phyloP scores from a whole-genome alignment of 169 alveolate genomes.

The Plasmodium blacklocki region DNA sequence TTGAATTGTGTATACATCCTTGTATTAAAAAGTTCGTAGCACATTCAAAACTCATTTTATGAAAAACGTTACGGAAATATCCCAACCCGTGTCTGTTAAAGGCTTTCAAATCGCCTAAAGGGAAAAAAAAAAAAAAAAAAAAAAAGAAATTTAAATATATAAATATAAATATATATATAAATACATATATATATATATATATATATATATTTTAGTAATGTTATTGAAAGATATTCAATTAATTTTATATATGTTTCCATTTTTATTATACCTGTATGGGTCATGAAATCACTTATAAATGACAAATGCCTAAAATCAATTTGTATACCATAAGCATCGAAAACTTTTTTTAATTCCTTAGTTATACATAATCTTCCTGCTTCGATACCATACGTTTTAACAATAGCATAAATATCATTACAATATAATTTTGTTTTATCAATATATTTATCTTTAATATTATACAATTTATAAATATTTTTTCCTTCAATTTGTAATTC shows the following conservation, averaged over 20 bases:
- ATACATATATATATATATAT: background rate
- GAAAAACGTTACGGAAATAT: constrained; percentile 44
- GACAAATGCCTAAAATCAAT: constrained; percentile 97
- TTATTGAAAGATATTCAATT: background rate
- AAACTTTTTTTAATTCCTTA: constrained; percentile 95
- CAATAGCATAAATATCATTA: constrained; percentile 95
- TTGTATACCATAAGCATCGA: constrained; percentile 96
- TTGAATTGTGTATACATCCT: constrained; percentile 67
- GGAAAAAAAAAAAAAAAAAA: background rate
- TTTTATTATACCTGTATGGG: constrained; percentile 91
- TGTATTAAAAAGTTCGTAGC: constrained; percentile 53
- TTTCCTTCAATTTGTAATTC: constrained; percentile 88
- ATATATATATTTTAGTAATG: background rate
- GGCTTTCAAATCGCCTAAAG: constrained; percentile 53
- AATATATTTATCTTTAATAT: constrained; percentile 84
- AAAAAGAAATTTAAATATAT: background rate
- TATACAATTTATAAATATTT: constrained; percentile 88
- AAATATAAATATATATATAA: background rate
- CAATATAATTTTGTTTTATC: constrained; percentile 92
- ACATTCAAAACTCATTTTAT: constrained; percentile 71
- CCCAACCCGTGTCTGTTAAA: constrained; percentile 55
- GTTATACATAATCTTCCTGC: constrained; percentile 97
- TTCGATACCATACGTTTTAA: constrained; percentile 97
- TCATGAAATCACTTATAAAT: constrained; percentile 97
- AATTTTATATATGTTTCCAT: background rate